These are phyloP conservation scores for Suillus subaureus DNA, from an alignment of 768 basidiomycete genomes.

Conservation along the genomic window DNA sequence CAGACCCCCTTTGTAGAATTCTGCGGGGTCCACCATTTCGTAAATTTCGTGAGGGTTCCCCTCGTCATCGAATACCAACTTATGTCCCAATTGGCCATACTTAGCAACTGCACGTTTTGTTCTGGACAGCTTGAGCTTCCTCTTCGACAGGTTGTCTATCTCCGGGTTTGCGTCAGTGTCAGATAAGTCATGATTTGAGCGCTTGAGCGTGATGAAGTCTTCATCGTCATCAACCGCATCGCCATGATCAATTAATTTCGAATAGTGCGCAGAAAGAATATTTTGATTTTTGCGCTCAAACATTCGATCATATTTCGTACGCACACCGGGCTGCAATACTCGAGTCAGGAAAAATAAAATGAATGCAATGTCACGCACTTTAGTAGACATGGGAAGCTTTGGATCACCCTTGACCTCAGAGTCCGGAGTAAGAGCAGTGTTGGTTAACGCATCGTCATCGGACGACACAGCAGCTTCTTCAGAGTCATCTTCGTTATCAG, in stretches of 20 bases:
- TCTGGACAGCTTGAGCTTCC: conserved; percentile 74
- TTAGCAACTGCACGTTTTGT: conserved; percentile 76
- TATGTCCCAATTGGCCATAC: conserved; percentile 59
- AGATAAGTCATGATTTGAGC: conserved; percentile 79
- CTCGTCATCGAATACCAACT: conserved; percentile 89
- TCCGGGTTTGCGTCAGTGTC: conserved; percentile 36
- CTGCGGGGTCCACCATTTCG: conserved; percentile 78
- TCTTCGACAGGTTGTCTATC: conserved; percentile 72
- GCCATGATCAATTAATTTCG: conserved; percentile 78
- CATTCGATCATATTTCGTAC: conserved; percentile 98
- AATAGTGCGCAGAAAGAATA: conserved; percentile 88
- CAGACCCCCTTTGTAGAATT: conserved; percentile 66
- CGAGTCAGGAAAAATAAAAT: neutral
- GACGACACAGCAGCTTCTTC: conserved; percentile 31
- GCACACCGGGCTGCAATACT: conserved; percentile 45
- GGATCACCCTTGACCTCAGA: conserved; percentile 11
- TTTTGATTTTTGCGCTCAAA: conserved; percentile 95
- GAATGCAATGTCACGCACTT: conserved; percentile 38
- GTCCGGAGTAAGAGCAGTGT: conserved; percentile 7
- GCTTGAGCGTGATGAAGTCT: conserved; percentile 93
- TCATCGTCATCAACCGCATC: conserved; percentile 53
- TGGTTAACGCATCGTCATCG: conserved; percentile 19
- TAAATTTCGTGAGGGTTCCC: conserved; percentile 82
- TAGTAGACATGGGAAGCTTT: conserved; percentile 29
- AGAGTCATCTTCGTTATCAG: conserved; percentile 21